These are phyloP conservation scores for Martensiomyces pterosporus DNA, from an alignment of 192 early-diverging fungal genomes.

Conservation along the genomic window DNA sequence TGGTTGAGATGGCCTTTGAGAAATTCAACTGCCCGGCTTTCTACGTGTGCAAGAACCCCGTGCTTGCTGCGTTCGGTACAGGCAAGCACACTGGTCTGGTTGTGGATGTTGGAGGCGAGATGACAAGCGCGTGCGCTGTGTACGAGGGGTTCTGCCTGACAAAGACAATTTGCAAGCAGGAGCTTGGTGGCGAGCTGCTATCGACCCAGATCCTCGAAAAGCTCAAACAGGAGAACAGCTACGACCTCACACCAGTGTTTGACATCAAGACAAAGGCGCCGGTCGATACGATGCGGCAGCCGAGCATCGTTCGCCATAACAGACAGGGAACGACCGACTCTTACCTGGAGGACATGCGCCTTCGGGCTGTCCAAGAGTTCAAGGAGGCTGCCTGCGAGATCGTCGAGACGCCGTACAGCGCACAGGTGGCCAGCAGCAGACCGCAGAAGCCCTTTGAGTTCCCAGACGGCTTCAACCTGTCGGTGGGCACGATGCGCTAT, in stretches of 20 bases:
- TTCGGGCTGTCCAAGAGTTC: slow-evolving; percentile 82
- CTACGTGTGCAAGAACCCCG: slow-evolving; percentile 86
- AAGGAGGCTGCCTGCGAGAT: slow-evolving; percentile 93
- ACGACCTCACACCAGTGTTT: slow-evolving; percentile 79
- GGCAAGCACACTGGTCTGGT: slow-evolving; percentile 87
- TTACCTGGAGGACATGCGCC: slow-evolving; percentile 71
- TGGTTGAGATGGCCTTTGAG: slow-evolving; percentile 94
- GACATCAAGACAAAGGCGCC: slow-evolving; percentile 69
- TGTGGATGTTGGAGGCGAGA: slow-evolving; percentile 85
- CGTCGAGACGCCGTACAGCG: slow-evolving; percentile 30
- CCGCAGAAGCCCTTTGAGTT: slow-evolving; percentile 91
- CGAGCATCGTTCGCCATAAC: slow-evolving; percentile 41
- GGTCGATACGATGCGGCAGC: slow-evolving; percentile 66
- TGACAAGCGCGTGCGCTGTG: slow-evolving; percentile 91
- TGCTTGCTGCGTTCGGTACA: slow-evolving; percentile 89
- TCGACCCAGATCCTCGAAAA: slow-evolving; percentile 69
- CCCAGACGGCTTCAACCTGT: slow-evolving; percentile 87
- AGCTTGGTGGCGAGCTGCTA: slow-evolving; percentile 79
- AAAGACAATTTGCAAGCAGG: slow-evolving; percentile 66
- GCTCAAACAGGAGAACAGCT: slow-evolving; percentile 54
- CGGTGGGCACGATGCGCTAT: slow-evolving; percentile 77
- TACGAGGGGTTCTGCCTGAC: slow-evolving; percentile 94
- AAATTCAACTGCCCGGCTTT: slow-evolving; percentile 89
- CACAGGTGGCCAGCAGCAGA: slow-evolving; percentile 43
- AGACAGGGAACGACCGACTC: slow-evolving; percentile 27